Evolutionary conservation across 2,329 filamentous ascomycete species (phyloP).

Genomic region (Neophaeococcomyces aloes): DNA sequence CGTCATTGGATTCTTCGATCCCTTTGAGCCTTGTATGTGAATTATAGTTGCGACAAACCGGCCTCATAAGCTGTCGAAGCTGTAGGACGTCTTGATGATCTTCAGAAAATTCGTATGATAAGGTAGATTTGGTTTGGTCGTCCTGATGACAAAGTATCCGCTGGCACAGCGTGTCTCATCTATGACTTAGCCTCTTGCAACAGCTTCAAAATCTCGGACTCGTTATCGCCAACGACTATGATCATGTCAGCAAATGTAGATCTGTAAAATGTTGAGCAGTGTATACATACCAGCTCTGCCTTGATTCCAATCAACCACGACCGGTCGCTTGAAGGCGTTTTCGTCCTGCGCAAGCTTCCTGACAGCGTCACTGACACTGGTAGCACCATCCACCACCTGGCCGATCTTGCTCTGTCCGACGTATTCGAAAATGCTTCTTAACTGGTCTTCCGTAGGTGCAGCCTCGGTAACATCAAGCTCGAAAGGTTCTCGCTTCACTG

Average conservation of each 20-base stretch:
- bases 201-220: conserved; percentile 82
- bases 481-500: conserved; percentile 56
- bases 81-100: too few relatives aligned
- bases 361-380: conserved; percentile 64
- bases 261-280: neutral
- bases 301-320: conserved; percentile 93
- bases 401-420: conserved; percentile 52
- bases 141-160: neutral
- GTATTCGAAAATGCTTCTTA: conserved; percentile 76
- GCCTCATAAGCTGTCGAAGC: too few relatives aligned
- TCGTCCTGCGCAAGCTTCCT: conserved; percentile 62
- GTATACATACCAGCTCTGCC: conserved; percentile 56
- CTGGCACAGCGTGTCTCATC: conserved; percentile 19
- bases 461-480: conserved; percentile 76
- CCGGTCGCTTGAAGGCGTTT: conserved; percentile 60
- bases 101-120: too few relatives aligned
- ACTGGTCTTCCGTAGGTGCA: conserved; percentile 68
- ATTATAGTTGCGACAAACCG: too few relatives aligned
- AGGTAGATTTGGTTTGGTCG: too few relatives aligned
- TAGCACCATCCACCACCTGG: conserved; percentile 65
- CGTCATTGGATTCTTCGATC: too few relatives aligned
- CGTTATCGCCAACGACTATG: conserved; percentile 58
- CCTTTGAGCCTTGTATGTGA: too few relatives aligned
- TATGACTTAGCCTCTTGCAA: conserved; percentile 48
- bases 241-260: conserved; percentile 10